These are phyloP conservation scores for Multifurca ochricompacta DNA, from an alignment of 768 basidiomycete genomes.

Conservation along the genomic window DNA sequence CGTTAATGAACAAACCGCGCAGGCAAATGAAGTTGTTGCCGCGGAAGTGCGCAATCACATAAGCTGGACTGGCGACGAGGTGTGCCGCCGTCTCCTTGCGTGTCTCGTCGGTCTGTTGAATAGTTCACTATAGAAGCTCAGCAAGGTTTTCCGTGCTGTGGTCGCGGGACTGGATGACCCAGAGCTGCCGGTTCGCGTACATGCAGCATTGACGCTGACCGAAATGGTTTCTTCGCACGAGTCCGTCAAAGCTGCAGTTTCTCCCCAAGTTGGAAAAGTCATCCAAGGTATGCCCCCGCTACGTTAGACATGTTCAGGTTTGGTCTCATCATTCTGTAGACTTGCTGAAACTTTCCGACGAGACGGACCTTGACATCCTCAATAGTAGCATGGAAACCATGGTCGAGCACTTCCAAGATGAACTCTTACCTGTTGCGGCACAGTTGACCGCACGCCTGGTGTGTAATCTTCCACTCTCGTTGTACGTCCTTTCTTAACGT, in stretches of 20 bases:
- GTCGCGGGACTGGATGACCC: constrained; percentile 65
- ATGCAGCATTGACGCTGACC: constrained; percentile 72
- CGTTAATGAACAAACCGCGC: constrained; percentile 1
- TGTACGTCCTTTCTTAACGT: neutral
- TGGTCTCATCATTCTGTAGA: constrained; percentile 35
- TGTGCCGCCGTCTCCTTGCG: constrained; percentile 24
- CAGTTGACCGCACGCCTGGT: constrained; percentile 74
- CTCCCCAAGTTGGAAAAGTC: constrained; percentile 77
- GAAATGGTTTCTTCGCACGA: constrained; percentile 63
- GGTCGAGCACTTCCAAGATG: constrained; percentile 78
- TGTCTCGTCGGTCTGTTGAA: neutral
- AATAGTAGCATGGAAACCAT: constrained; percentile 79
- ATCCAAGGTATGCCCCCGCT: constrained; percentile 52
- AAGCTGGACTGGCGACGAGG: constrained; percentile 57
- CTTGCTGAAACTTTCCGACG: constrained; percentile 83
- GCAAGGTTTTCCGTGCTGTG: constrained; percentile 55
- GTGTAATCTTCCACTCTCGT: constrained; percentile 24
- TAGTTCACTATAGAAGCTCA: constrained; percentile 43
- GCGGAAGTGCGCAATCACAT: constrained; percentile 66
- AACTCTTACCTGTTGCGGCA: constrained; percentile 78
- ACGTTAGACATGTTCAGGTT: neutral
- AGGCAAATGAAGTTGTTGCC: constrained; percentile 79
- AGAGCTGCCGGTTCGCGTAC: constrained; percentile 77
- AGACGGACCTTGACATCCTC: constrained; percentile 81
- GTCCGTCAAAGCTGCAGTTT: constrained; percentile 59